Base-by-base conservation (phyloP, 176 grass and related monocot genomes). In the Rhynchospora tenuis region DNA sequence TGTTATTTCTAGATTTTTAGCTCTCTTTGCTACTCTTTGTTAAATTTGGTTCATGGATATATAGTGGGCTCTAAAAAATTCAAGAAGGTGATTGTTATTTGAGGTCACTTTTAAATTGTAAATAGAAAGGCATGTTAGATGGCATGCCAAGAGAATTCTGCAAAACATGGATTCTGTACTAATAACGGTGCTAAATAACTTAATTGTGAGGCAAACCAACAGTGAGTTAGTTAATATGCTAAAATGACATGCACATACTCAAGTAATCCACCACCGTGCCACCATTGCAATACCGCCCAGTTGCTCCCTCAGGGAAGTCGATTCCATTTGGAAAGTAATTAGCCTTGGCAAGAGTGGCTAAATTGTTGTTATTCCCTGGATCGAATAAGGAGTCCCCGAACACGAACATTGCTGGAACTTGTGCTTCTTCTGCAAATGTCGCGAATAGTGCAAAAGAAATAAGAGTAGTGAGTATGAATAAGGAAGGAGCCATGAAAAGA, bases 261-360 rank as follows among this genome's bases (percentile, higher is more conserved):
- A 89, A 76, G 64, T 89, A 83, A 64, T 89, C 87, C 17, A 77
- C 76, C 14, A 81, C 15, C 5, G 87, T 89, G 61, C 65, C 64
- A 2, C 87, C 87, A 23, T 89, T 89, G 76, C 87, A 89, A 31
- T 82, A 89, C 43, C 87, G 64, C 5, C 83, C 87, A 5, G 87
- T 85, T 12, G 27, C 54, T 82, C 83, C 87, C 0, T 64, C n/a
- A 0, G 87, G 46, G 42, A 89, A 89, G 72, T 89, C 87, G 28
- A 89, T 85, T 22, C 87, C 87, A 10, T 89, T 52, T 6, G 83
- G 83, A 59, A 72, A 89, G 64, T 85, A 89, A 74, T 89, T 76
- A 15, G 87, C 87, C 62, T 85, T 89, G 10, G 87, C 87, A 22
- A 89, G 44, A 3, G 87, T 82, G 12, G 52, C 31, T 14, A 89